A percentile compares a stretch with the other conserved stretches of the same genome.
Conservation (phyloP, 2,329 filamentous ascomycete genomes). For the Nigrospora sphaerica region DNA sequence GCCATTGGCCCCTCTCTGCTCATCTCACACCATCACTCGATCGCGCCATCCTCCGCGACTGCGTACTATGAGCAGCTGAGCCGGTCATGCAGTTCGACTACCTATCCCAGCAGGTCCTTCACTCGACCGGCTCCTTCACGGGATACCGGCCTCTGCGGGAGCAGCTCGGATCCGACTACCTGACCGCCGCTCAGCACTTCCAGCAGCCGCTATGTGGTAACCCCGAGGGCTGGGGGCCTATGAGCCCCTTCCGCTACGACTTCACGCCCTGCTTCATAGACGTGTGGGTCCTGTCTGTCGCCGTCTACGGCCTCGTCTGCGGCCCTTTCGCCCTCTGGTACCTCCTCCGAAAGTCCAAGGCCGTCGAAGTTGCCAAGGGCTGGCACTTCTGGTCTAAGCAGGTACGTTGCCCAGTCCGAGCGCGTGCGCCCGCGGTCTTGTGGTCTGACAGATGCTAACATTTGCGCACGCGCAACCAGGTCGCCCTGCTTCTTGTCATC, state of each 20-base stretch:
- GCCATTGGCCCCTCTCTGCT: no score
- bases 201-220: constrained; percentile 79
- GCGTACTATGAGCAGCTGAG: constrained; percentile 5
- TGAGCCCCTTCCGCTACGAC: constrained; percentile 83
- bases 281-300: constrained; percentile 74
- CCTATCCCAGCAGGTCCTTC: constrained; percentile 38
- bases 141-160: constrained; percentile 42
- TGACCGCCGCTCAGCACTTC: constrained; percentile 40
- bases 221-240: constrained; percentile 87
- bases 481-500: constrained; percentile 60
- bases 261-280: constrained; percentile 98
- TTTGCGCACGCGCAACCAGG: constrained; percentile 22
- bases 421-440: no score
- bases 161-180: constrained; percentile 52
- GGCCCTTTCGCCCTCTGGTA: constrained; percentile 76
- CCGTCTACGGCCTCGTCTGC: constrained; percentile 69
- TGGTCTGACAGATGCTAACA: constrained; percentile 4
- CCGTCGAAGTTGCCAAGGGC: constrained; percentile 65
- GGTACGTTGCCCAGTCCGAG: constrained; percentile 40
- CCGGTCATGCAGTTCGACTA: constrained; percentile 28
- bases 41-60: no score
- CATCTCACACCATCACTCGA: no score
- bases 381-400: constrained; percentile 93
- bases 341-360: constrained; percentile 62
- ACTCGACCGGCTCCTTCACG: constrained; percentile 54